Evolutionary conservation across 176 grass and related monocot genomes (phyloP).

Genomic region (Zoysia japonica): DNA sequence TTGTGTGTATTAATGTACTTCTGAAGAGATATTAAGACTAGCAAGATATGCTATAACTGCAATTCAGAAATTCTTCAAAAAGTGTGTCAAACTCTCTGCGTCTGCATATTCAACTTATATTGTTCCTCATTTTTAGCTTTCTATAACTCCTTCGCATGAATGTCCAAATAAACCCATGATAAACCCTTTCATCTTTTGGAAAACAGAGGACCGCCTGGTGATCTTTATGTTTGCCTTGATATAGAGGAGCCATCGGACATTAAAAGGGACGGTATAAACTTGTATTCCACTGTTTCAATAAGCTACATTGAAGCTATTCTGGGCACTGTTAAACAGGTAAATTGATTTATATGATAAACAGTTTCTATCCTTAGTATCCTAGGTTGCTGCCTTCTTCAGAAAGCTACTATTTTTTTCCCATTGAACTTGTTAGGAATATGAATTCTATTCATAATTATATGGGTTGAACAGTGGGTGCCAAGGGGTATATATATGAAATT

Average conservation of each 20-base stretch:
- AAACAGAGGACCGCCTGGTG: slow-evolving; percentile 86
- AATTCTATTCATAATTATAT: too few relatives aligned
- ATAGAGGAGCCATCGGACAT: slow-evolving; percentile 93
- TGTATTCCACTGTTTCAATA: slow-evolving; percentile 79
- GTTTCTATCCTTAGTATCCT: slow-evolving; percentile 17
- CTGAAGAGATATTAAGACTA: neutral
- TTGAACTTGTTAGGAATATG: neutral
- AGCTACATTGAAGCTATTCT: slow-evolving; percentile 95
- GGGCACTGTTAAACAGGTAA: slow-evolving; percentile 68
- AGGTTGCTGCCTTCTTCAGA: slow-evolving; percentile 16
- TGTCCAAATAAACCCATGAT: slow-evolving; percentile 2
- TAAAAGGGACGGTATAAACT: slow-evolving; percentile 93
- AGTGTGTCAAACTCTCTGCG: too few relatives aligned
- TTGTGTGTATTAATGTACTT: neutral
- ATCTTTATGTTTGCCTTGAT: slow-evolving; percentile 97
- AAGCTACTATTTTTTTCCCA: slow-evolving; percentile 32
- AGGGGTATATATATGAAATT: too few relatives aligned
- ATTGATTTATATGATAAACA: slow-evolving; percentile 21
- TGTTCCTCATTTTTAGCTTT: slow-evolving; percentile 13
- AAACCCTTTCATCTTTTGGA: slow-evolving; percentile 14
- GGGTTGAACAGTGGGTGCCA: too few relatives aligned
- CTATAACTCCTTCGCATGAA: slow-evolving; percentile 8
- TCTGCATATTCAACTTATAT: slow-evolving; percentile 1
- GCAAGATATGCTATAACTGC: neutral
- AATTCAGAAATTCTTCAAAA: too few relatives aligned